phyloP scores from a whole-genome alignment of 257 asterid genomes.

The Solanum commersonii region DNA sequence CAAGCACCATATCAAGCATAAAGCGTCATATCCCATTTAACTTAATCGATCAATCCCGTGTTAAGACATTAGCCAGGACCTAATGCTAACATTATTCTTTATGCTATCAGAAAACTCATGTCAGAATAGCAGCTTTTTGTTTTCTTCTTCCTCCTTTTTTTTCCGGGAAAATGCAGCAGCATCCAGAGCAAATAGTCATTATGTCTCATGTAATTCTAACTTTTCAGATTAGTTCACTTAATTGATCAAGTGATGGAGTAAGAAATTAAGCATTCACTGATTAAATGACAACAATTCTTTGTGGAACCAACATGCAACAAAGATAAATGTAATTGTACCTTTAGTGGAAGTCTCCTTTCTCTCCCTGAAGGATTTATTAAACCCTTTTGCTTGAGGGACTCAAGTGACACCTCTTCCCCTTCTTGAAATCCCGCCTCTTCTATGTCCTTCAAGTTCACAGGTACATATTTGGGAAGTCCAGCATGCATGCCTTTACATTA shows the following conservation, averaged over 20 bases:
- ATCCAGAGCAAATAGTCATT: neutral
- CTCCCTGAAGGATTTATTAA: conserved; percentile 93
- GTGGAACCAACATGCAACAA: neutral
- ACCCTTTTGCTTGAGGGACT: conserved; percentile 78
- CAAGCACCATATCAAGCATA: neutral
- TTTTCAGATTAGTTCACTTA: neutral
- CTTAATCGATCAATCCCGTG: neutral
- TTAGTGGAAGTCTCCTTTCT: conserved; percentile 83
- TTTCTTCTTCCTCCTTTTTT: neutral
- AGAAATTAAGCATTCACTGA: neutral
- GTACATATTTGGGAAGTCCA: conserved; percentile 87
- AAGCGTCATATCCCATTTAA: neutral
- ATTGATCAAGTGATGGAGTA: neutral
- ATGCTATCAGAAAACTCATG: neutral
- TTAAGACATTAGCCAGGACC: neutral
- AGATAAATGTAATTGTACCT: conserved; percentile 33
- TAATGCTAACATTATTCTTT: neutral
- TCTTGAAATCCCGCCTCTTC: conserved; percentile 75
- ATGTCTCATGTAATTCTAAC: neutral
- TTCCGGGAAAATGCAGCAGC: neutral
- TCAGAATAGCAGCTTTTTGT: neutral
- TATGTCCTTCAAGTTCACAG: conserved; percentile 76
- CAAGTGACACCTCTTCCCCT: conserved; percentile 92
- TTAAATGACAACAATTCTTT: neutral
- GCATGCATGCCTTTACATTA: conserved; percentile 64